phyloP scores from a whole-genome alignment of 495 filamentous ascomycete species.

The Clohesyomyces aquaticus region DNA sequence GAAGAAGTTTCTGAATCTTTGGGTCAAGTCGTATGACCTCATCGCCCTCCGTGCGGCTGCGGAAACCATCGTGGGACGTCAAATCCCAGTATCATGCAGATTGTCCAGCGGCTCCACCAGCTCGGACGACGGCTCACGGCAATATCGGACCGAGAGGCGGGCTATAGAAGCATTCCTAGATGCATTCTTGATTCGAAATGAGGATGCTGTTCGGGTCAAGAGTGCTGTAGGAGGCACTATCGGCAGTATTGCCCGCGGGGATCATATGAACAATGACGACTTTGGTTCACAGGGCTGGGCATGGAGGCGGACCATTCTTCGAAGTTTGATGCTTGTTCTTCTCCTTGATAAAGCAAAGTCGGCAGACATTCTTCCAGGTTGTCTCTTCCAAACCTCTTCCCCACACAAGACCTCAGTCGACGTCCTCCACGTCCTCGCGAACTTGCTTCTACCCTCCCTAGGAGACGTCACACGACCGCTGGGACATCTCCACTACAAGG shows the following conservation, averaged over 20 bases:
- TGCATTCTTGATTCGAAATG: slow-evolving; percentile 62
- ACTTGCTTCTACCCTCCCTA: slow-evolving; percentile 61
- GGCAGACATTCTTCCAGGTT: slow-evolving; percentile 43
- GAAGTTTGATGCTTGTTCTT: slow-evolving; percentile 64
- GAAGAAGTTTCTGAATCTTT: slow-evolving; percentile 60
- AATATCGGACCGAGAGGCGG: slow-evolving; percentile 45
- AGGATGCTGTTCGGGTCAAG: slow-evolving; percentile 53
- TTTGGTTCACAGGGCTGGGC: slow-evolving; percentile 50
- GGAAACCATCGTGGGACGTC: slow-evolving; percentile 65
- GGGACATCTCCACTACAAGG: slow-evolving; percentile 60
- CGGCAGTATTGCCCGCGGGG: slow-evolving; percentile 36
- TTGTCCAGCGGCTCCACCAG: slow-evolving; percentile 35
- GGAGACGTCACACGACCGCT: slow-evolving; percentile 62
- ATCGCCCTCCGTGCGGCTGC: slow-evolving; percentile 55
- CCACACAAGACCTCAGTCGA: slow-evolving; percentile 59
- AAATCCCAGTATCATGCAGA: slow-evolving; percentile 45
- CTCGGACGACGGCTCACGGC: slow-evolving; percentile 36
- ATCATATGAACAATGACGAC: slow-evolving; percentile 41
- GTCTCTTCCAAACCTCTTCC: slow-evolving; percentile 56
- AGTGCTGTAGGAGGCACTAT: slow-evolving; percentile 37
- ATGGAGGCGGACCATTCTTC: slow-evolving; percentile 61
- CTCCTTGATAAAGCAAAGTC: slow-evolving; percentile 61
- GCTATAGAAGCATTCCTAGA: slow-evolving; percentile 59
- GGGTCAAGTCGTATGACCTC: slow-evolving; percentile 62
- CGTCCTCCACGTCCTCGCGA: slow-evolving; percentile 57